Evolutionary conservation across 2,329 filamentous ascomycete genomes (phyloP), one percentile per base, ranked within the genome.

Genomic region (Hypoxylon sp.): DNA sequence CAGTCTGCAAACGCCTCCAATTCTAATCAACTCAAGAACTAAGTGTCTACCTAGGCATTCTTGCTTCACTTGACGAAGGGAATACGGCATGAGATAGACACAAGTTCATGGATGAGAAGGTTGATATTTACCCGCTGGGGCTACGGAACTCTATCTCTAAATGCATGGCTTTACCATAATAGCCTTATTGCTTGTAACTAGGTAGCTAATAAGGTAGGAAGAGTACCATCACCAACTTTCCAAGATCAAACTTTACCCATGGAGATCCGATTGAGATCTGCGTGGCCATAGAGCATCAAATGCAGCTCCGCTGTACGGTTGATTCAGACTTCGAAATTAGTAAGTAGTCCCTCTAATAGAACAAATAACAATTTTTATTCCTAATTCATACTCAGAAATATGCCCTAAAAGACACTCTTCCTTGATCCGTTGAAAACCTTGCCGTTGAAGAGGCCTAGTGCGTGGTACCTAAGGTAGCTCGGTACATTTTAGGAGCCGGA

Each of bases 1-100:
- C 43, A 65, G 23, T 28, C 50, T 11, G 65, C 61, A 3, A 65
- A 41, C 52, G n/a, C 51, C 28, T 14, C 11, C 9, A 61, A 43
- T 7, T 11, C 49, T 5, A 21, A 52, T 3, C 55, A 34, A 19
- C 17, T n/a, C 14, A 49, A 58, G n/a, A 45, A 32, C 7, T 57
- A 60, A 21, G 28, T n/a, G 11, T 1, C 21, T 46, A 23, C n/a
- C n/a, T n/a, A n/a, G n/a, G n/a, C n/a, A n/a, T 28, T 13, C 21
- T 17, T 17, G 21, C 6, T 25, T 25, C 23, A 6, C 4, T 17
- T 21, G 32, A 25, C 14, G 17, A 9, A 28, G 34, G 4, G 5
- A 13, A 2, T 23, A 23, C 6, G 17, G 14, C 5, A 17, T 14
- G 1, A 1, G 5, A 28, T 13, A 13, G 14, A 5, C 21, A 6